Conservation (phyloP, 208 protist genomes). For the Wallacemonas collosoma region DNA sequence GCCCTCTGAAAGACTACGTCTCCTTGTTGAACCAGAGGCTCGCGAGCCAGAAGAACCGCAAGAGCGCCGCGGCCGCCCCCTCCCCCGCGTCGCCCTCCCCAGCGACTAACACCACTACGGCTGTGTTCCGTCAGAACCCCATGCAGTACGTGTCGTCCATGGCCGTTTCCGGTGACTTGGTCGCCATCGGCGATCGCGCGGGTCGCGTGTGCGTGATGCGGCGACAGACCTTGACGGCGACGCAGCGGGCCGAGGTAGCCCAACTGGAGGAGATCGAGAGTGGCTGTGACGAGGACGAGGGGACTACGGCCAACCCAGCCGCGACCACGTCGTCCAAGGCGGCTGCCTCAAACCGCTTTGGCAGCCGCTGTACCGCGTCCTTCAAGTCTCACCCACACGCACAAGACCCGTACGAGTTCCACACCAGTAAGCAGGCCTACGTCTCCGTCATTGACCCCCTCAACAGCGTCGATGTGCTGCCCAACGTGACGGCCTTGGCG, state of each 20-base stretch:
- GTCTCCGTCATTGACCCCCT: constrained; percentile 84
- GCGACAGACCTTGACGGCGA: constrained; percentile 32
- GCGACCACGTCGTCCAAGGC: background rate
- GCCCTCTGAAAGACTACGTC: constrained; percentile 44
- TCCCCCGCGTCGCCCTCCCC: constrained; percentile 4
- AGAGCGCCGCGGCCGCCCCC: background rate
- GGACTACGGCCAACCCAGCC: background rate
- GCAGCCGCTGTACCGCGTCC: background rate
- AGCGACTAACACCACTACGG: constrained; percentile 3
- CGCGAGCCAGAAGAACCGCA: background rate
- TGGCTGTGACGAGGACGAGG: constrained; percentile 14
- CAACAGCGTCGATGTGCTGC: constrained; percentile 83
- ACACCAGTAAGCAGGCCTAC: constrained; percentile 73
- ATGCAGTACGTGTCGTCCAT: constrained; percentile 73
- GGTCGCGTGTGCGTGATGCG: constrained; percentile 78
- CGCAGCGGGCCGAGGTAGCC: constrained; percentile 27
- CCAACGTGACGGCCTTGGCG: constrained; percentile 67
- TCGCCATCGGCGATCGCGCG: constrained; percentile 78
- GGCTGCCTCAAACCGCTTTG: background rate
- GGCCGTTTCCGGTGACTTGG: constrained; percentile 59
- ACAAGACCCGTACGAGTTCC: constrained; percentile 60
- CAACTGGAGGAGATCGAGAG: constrained; percentile 23
- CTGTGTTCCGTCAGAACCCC: constrained; percentile 46
- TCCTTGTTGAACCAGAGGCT: constrained; percentile 5
- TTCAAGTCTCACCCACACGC: constrained; percentile 24